A percentile compares a stretch with the other conserved stretches of the same genome.
phyloP scores from a whole-genome alignment of 2,329 filamentous ascomycete species.

The Claviceps pusilla region DNA sequence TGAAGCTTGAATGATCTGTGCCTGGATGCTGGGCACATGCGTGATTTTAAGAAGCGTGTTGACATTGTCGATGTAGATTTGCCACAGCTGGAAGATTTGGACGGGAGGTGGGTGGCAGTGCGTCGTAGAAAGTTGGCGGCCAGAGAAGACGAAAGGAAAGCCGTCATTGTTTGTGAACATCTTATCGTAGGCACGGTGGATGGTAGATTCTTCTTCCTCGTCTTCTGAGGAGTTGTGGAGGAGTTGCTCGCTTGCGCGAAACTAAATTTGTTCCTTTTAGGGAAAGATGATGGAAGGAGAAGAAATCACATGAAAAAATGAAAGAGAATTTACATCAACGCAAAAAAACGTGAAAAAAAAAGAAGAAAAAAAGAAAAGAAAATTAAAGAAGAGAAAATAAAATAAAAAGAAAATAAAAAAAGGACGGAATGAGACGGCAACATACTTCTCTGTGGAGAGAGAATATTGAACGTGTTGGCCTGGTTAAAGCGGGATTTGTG shows the following conservation, averaged over 20 bases:
- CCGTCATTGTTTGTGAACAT: slow-evolving; percentile 14
- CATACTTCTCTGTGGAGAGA: not conserved
- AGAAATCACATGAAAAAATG: no score
- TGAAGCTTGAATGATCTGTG: not conserved
- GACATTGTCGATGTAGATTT: slow-evolving; percentile 54
- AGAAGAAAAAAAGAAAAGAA: not conserved
- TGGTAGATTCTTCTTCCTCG: not conserved
- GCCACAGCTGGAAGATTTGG: slow-evolving; percentile 52
- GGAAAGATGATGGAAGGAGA: no score
- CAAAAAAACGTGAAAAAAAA: no score
- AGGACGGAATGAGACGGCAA: not conserved
- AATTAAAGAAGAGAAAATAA: no score
- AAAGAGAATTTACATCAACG: no score
- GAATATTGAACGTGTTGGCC: not conserved
- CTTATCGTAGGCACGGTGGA: not conserved
- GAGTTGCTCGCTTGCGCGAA: not conserved
- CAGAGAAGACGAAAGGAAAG: slow-evolving; percentile 40
- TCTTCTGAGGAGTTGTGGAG: not conserved
- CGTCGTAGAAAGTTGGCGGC: slow-evolving; percentile 18
- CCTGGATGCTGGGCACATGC: not conserved
- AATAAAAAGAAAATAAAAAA: not conserved
- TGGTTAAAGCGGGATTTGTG: not conserved
- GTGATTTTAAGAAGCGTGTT: slow-evolving; percentile 34
- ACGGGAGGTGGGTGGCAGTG: slow-evolving; percentile 29
- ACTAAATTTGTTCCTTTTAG: not conserved